Base-by-base conservation (phyloP, 2,329 filamentous ascomycete genomes). In the Claviceps africana region DNA sequence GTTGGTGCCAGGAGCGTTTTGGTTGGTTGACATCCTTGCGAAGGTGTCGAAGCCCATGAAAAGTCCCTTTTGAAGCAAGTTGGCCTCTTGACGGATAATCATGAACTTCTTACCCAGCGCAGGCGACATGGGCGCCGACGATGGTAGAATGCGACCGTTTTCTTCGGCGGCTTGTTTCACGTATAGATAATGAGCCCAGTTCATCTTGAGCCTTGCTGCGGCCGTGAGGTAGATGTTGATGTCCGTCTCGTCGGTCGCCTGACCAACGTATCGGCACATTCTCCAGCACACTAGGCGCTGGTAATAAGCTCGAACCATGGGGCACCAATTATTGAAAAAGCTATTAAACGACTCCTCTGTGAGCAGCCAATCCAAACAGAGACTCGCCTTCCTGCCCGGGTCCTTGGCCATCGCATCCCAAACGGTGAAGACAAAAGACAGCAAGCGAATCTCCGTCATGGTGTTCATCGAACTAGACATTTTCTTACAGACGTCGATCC, bases 281-380 rank as follows among this genome's bases (percentile, higher is more conserved):
- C 89, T 81, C 90, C 90, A 96, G 67, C 88, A 95, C 22, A 95
- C 68, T 48, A 96, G 71, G 47, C 90, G 86, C 78, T 95, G 93
- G 64, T 85, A 96, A 66, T 95, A 96, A 15, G 88, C 85, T 55
- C 90, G 80, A 22, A 95, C 88, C 90, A 95, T 95, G 0, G 90
- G 88, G 62, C 88, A 95, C 89, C 90, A 95, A 62, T 95, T 88
- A 62, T 86, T 91, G 69, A 95, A 96, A 55, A 88, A 82, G 55
- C 79, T 81, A 62, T 86, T 81, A 64, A 95, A 95, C 2, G 85
- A 78, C 28, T 82, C 75, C 51, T 86, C 82, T 7, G 82, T 77
- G 13, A 96, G 71, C 40, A 96, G 70, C 73, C 93, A 90, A 22
- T 82, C 79, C 30, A 85, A 61, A 63, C 87, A 94, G 19, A 95